Percentiles rank a stretch among this genome's conserved stretches.
phyloP scores from a whole-genome alignment of 495 filamentous ascomycete species.

The Cudoniella acicularis region DNA sequence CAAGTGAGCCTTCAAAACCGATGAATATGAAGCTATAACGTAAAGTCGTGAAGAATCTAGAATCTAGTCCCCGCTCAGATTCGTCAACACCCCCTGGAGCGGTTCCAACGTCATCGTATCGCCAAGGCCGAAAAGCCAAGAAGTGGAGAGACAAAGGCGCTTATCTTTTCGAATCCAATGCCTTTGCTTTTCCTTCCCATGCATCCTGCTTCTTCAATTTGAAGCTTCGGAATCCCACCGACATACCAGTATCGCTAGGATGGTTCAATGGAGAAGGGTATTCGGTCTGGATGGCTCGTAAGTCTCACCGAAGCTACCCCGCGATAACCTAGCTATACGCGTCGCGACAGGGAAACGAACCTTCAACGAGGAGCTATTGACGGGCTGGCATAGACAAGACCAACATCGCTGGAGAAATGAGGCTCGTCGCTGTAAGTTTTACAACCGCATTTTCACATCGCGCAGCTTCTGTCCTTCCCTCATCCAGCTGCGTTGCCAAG shows the following conservation, averaged over 20 bases:
- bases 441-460: not conserved
- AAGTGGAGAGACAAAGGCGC: not conserved
- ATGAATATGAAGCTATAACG: not conserved
- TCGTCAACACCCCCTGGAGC: not conserved
- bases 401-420: conserved; percentile 19
- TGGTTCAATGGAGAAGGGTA: conserved; percentile 25
- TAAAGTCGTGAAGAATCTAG: not conserved
- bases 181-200: too few species aligned
- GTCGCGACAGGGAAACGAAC: not conserved
- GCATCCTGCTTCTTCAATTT: not conserved
- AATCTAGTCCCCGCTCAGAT: not conserved
- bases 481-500: too few species aligned
- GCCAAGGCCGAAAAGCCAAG: not conserved
- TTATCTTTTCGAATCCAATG: too few species aligned
- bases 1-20: not conserved
- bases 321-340: not conserved
- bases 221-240: not conserved
- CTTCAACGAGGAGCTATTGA: not conserved
- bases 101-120: not conserved
- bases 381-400: conserved; percentile 1
- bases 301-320: not conserved
- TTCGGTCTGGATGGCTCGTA: conserved; percentile 23
- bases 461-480: not conserved
- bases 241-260: not conserved
- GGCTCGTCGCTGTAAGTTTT: conserved; percentile 22